Conservation (phyloP, 768 basidiomycete species). For the Tephrocybe sp. region DNA sequence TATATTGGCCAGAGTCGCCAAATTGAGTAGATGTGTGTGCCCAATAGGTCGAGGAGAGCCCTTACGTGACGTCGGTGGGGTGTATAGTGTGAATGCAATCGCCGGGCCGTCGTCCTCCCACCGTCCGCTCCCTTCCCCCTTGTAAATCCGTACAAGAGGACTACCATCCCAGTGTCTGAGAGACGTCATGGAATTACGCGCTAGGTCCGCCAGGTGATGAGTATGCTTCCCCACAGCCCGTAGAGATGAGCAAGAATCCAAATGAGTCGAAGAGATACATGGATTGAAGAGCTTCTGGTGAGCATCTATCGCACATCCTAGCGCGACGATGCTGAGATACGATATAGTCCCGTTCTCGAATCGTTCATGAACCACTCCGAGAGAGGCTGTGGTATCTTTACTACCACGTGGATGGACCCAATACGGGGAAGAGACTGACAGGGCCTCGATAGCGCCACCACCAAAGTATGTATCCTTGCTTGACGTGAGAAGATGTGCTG, state of each 20-base stretch:
- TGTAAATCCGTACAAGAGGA: slow-evolving; percentile 11
- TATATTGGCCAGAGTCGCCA: slow-evolving; percentile 15
- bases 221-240: slow-evolving; percentile 11
- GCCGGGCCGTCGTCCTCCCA: slow-evolving; percentile 17
- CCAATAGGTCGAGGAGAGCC: slow-evolving; percentile 5
- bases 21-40: slow-evolving; percentile 11
- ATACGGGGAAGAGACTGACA: slow-evolving; percentile 13
- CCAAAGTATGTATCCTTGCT: slow-evolving; percentile 9
- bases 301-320: slow-evolving; percentile 11
- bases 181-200: not conserved
- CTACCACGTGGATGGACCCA: slow-evolving; percentile 15
- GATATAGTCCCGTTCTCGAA: slow-evolving; percentile 16
- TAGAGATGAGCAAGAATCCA: slow-evolving; percentile 5
- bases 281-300: slow-evolving; percentile 12
- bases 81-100: slow-evolving; percentile 15
- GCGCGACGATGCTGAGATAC: slow-evolving; percentile 11
- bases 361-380: slow-evolving; percentile 8
- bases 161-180: slow-evolving; percentile 13
- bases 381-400: not conserved
- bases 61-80: slow-evolving; percentile 5
- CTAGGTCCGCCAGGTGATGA: slow-evolving; percentile 3
- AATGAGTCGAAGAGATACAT: not conserved
- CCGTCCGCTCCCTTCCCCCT: slow-evolving; percentile 12
- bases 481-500: slow-evolving; percentile 9
- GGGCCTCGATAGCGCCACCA: slow-evolving; percentile 13